phyloP scores from a whole-genome alignment of 169 alveolate species.

The Sarcocystis neurona region DNA sequence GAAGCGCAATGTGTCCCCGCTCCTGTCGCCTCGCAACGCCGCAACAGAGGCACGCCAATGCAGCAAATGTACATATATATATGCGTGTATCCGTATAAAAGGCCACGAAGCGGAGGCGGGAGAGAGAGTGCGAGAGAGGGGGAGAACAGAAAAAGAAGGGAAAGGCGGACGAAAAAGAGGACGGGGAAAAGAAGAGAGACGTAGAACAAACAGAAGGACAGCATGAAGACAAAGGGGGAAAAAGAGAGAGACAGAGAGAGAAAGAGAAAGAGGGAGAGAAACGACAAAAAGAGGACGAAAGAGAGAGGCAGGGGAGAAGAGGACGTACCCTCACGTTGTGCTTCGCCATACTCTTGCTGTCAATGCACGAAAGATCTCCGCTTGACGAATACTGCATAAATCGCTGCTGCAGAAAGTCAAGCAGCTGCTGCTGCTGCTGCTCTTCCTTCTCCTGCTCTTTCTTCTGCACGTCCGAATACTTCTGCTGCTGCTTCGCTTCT shows the following conservation, averaged over 20 bases:
- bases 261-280: neutral
- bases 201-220: neutral
- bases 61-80: neutral
- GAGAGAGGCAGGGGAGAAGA: neutral
- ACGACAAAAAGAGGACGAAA: neutral
- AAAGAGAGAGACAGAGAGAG: neutral
- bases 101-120: conserved; percentile 11
- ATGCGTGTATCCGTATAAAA: conserved; percentile 11
- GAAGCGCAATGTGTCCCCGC: too few relatives aligned
- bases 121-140: neutral
- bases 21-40: too few relatives aligned
- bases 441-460: conserved; percentile 8
- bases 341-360: neutral
- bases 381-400: neutral
- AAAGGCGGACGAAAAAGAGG: neutral
- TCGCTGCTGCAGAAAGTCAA: neutral
- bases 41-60: too few relatives aligned
- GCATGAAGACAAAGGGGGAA: neutral
- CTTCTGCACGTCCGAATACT: neutral
- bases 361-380: neutral
- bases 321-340: neutral
- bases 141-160: conserved; percentile 8
- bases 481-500: neutral
- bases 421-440: neutral
- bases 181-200: neutral